Evolutionary conservation across 2,329 filamentous ascomycete genomes (phyloP), one percentile per base, ranked within the genome.

Genomic region (Aspergillus neoniger): DNA sequence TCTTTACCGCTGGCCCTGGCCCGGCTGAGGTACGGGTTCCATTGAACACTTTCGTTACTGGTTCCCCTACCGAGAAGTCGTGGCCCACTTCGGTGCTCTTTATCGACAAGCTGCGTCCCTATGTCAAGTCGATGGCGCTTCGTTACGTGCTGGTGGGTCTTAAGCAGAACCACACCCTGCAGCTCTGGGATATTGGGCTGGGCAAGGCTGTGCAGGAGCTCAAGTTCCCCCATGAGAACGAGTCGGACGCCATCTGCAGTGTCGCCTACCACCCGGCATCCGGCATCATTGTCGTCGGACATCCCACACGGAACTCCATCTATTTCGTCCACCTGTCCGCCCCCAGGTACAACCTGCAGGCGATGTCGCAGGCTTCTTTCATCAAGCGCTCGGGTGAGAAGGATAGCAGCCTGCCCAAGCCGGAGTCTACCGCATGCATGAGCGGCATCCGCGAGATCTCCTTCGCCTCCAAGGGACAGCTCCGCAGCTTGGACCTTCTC

Each of bases 141-240:
- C 88, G 95, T 63, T 99, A 99, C 80, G 89, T 99, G 81, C 89
- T 99, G 74, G 91, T 99, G 64, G 95, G 95, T 70, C 92, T 98
- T 86, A 97, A 98, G 81, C 95, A 99, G 77, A 99, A 99, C 78
- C 95, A 99, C 80, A 96, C 94, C 58, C 86, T 99, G 63, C 96
- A 99, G 82, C 86, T 99, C 48, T 99, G 95, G 96, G 95, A 99
- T 81, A 88, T 99, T 72, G 92, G 91, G 44, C 88, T 99, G 36
- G 91, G 90, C 67, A 97, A 97, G 79, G 91, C 93, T 30, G 95
- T 99, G 39, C 94, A 99, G 76, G 95, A 99, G 80, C 89, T 99
- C 75, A 95, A 96, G 75, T 87, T 99, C 59, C 95, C 95, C 1
- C 94, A 99, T 74, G 91, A 91, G 79, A 96, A 95, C 73, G 94